Evolutionary conservation across 108 stramenopile species (phyloP).

Genomic region (Cyclotella choctawhatcheeana): DNA sequence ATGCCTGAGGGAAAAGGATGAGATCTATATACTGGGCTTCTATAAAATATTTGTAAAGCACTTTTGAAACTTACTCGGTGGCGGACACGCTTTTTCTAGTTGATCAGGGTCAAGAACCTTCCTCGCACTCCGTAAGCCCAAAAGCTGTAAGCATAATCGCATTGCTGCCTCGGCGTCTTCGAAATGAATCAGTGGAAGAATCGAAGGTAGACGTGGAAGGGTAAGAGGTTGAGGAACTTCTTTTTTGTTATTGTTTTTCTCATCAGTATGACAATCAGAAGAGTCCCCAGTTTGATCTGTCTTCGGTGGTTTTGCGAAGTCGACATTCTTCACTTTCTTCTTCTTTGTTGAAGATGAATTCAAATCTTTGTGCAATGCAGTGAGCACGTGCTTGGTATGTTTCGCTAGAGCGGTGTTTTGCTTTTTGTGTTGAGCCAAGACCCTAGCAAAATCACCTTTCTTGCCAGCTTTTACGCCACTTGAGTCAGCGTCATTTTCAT

Average conservation of each 20-base stretch:
- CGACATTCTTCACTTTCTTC: slow-evolving; percentile 25
- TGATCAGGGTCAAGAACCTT: slow-evolving; percentile 23
- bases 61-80: slow-evolving; percentile 45
- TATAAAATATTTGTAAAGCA: not conserved
- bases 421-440: slow-evolving; percentile 64
- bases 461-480: slow-evolving; percentile 22
- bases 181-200: slow-evolving; percentile 65
- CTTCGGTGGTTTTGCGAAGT: slow-evolving; percentile 38
- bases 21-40: not conserved
- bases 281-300: not conserved
- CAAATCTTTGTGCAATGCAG: slow-evolving; percentile 44
- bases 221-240: slow-evolving; percentile 15
- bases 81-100: slow-evolving; percentile 35
- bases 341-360: slow-evolving; percentile 29
- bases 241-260: not conserved
- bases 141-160: slow-evolving; percentile 67
- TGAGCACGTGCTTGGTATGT: slow-evolving; percentile 48
- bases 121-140: slow-evolving; percentile 52
- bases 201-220: slow-evolving; percentile 61
- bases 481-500: slow-evolving; percentile 39
- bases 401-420: slow-evolving; percentile 44
- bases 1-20: not conserved
- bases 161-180: slow-evolving; percentile 56
- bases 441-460: slow-evolving; percentile 54
- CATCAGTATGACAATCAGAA: slow-evolving; percentile 4